These are phyloP conservation scores for Styphnolobium japonicum DNA, from an alignment of 306 rosid genomes.

Conservation along the genomic window DNA sequence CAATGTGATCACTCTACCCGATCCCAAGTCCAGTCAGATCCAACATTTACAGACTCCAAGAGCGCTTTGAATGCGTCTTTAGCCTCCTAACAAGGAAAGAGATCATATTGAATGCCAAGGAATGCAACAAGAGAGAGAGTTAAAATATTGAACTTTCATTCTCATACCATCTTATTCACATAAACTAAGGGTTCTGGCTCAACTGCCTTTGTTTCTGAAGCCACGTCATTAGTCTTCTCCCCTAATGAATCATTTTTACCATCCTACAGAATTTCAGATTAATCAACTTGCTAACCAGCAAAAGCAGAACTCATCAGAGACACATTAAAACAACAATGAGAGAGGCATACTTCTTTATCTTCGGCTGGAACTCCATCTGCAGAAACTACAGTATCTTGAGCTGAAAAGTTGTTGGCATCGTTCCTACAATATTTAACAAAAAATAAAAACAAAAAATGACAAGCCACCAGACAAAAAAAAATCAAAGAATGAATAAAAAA, in stretches of 20 bases:
- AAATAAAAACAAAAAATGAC: neutral
- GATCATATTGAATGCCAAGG: conserved; percentile 6
- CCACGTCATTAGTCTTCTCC: conserved; percentile 53
- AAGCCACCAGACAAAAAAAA: neutral
- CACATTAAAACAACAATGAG: conserved; percentile 19
- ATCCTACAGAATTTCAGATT: conserved; percentile 46
- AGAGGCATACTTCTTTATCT: conserved; percentile 52
- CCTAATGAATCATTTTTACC: conserved; percentile 40
- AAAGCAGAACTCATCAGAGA: conserved; percentile 9
- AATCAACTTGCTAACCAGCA: conserved; percentile 35
- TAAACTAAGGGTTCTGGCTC: conserved; percentile 68
- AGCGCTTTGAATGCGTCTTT: conserved; percentile 83
- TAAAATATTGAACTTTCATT: conserved; percentile 10
- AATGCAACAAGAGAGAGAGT: conserved; percentile 26
- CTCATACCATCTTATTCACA: conserved; percentile 69
- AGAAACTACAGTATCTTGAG: conserved; percentile 48
- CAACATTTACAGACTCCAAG: conserved; percentile 78
- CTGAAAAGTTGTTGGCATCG: conserved; percentile 29
- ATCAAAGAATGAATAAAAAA: conserved; percentile 6
- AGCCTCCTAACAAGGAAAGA: conserved; percentile 65
- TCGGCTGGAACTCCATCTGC: conserved; percentile 48
- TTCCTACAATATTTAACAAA: conserved; percentile 47
- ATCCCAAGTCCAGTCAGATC: conserved; percentile 98
- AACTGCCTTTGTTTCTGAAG: conserved; percentile 56
- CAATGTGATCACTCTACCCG: conserved; percentile 59